Conservation (phyloP, 2,329 filamentous ascomycete genomes). For the Colletotrichum lupini region DNA sequence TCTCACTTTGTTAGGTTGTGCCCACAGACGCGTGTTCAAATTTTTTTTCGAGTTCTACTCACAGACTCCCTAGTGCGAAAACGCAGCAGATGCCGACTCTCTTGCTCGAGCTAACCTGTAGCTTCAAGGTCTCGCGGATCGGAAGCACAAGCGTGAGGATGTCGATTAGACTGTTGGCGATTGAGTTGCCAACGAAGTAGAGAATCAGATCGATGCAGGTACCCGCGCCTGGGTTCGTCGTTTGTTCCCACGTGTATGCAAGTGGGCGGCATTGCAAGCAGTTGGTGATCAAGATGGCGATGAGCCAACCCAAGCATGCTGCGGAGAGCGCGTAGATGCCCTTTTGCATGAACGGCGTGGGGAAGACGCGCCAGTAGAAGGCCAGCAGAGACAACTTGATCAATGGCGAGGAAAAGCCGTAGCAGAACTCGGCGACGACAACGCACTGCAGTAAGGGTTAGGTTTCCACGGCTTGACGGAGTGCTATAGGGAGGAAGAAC, state of each 20-base stretch:
- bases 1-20: background rate
- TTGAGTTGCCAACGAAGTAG: constrained; percentile 19
- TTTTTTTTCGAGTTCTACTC: background rate
- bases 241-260: constrained; percentile 10
- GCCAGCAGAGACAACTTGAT: constrained; percentile 17
- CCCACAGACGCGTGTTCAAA: background rate
- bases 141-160: constrained; percentile 10
- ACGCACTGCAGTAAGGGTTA: background rate
- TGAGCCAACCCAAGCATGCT: background rate
- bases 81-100: constrained; percentile 17
- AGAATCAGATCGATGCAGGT: constrained; percentile 16
- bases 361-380: constrained; percentile 22
- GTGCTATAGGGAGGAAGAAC: too few relatives aligned
- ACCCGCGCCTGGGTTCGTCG: background rate
- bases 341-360: constrained; percentile 7
- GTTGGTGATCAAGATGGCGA: constrained; percentile 22
- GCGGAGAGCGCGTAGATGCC: constrained; percentile 17
- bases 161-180: constrained; percentile 22
- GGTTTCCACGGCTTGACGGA: background rate
- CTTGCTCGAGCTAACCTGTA: constrained; percentile 23
- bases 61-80: constrained; percentile 17
- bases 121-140: constrained; percentile 21
- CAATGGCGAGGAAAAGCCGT: constrained; percentile 11
- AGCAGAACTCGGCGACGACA: constrained; percentile 31
- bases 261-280: constrained; percentile 20